Percentiles rank a stretch among this genome's conserved stretches.
Conservation (phyloP, 495 filamentous ascomycete species). For the Aspergillus egyptiacus region DNA sequence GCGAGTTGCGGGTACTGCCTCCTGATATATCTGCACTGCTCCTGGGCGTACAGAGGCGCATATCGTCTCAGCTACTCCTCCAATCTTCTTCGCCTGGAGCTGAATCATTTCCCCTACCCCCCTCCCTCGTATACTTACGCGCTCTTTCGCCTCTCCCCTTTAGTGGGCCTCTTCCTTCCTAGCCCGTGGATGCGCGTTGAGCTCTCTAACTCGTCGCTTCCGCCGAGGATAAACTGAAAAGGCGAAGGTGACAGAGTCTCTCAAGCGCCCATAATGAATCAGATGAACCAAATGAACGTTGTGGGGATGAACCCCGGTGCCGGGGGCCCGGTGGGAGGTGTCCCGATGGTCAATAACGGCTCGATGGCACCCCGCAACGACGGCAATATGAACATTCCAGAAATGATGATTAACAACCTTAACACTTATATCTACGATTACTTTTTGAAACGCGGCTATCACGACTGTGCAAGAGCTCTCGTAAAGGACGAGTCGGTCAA, state of each 20-base stretch:
- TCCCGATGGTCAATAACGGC: slow-evolving; percentile 70
- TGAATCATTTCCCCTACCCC: slow-evolving; percentile 13
- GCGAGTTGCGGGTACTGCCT: slow-evolving; percentile 14
- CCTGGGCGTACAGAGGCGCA: slow-evolving; percentile 12
- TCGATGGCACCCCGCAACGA: slow-evolving; percentile 46
- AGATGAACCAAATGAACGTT: slow-evolving; percentile 68
- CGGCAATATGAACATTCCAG: slow-evolving; percentile 39
- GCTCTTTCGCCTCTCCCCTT: slow-evolving; percentile 25
- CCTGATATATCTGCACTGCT: slow-evolving; percentile 7
- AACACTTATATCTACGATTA: slow-evolving; percentile 99
- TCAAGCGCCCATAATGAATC: slow-evolving; percentile 31
- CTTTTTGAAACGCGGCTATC: slow-evolving; percentile 76
- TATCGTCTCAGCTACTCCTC: not conserved
- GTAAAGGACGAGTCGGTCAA: slow-evolving; percentile 46
- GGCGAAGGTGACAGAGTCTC: slow-evolving; percentile 37
- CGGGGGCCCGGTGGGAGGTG: slow-evolving; percentile 59
- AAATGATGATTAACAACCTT: slow-evolving; percentile 70
- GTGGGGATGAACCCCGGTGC: slow-evolving; percentile 54
- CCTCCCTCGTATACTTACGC: slow-evolving; percentile 17
- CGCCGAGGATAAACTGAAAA: slow-evolving; percentile 21
- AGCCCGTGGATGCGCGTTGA: slow-evolving; percentile 38
- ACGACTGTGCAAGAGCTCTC: slow-evolving; percentile 70
- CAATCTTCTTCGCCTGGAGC: not conserved
- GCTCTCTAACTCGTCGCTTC: slow-evolving; percentile 18
- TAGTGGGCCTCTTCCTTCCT: slow-evolving; percentile 30